Conservation (phyloP, 1,139 yeast genomes). For the Geotrichum cucujoidarum region DNA sequence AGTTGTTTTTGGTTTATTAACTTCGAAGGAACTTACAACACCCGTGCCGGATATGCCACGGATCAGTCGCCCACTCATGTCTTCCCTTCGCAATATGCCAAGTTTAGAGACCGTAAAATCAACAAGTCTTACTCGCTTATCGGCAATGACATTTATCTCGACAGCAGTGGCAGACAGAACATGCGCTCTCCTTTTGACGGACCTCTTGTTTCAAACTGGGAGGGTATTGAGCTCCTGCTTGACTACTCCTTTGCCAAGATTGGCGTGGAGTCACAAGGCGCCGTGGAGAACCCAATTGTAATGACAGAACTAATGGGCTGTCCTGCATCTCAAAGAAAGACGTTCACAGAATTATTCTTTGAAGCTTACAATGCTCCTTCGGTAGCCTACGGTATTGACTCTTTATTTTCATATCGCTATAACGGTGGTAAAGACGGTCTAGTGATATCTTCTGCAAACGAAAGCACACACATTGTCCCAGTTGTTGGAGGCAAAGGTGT, state of each 20-base stretch:
- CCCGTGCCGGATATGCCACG: constrained; percentile 69
- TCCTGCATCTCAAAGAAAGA: constrained; percentile 62
- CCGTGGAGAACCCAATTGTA: constrained; percentile 73
- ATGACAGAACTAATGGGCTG: constrained; percentile 74
- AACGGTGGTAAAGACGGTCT: constrained; percentile 52
- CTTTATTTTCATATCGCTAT: constrained; percentile 63
- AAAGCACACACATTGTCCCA: constrained; percentile 78
- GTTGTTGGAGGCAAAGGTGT: constrained; percentile 64
- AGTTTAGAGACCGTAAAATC: constrained; percentile 73
- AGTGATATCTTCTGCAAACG: constrained; percentile 77
- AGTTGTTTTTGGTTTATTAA: background rate
- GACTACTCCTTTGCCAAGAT: constrained; percentile 81
- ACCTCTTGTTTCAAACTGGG: constrained; percentile 86
- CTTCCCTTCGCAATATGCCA: constrained; percentile 66
- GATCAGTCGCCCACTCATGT: constrained; percentile 52
- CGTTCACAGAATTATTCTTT: constrained; percentile 69
- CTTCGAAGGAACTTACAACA: constrained; percentile 42
- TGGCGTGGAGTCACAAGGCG: constrained; percentile 48
- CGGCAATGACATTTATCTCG: constrained; percentile 78
- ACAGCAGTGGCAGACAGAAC: constrained; percentile 61
- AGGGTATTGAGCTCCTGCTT: constrained; percentile 70
- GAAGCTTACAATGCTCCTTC: constrained; percentile 76
- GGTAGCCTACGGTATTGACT: constrained; percentile 75
- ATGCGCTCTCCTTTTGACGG: constrained; percentile 85
- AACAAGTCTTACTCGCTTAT: constrained; percentile 61